Conservation (phyloP, 1,284 basidiomycete species). For the Melampsora americana region DNA sequence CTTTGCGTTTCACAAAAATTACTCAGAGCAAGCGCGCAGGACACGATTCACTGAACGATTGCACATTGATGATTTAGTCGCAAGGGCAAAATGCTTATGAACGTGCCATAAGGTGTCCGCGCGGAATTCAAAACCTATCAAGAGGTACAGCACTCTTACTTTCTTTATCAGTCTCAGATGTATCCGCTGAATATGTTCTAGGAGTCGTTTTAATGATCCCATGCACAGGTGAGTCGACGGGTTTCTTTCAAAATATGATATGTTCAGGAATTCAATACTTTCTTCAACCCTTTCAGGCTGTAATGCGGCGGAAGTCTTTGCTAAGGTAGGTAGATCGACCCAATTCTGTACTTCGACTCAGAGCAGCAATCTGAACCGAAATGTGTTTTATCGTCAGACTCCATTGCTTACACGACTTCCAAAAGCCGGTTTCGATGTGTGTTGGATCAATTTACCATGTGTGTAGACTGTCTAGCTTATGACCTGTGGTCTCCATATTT, state of each 20-base stretch:
- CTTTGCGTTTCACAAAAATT: too few species aligned
- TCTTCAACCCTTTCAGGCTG: background rate
- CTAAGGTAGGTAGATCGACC: background rate
- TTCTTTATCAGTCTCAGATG: background rate
- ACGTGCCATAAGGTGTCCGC: slow-evolving; percentile 17
- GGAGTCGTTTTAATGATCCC: slow-evolving; percentile 33
- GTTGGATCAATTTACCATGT: slow-evolving; percentile 52
- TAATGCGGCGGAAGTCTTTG: background rate
- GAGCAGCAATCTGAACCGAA: background rate
- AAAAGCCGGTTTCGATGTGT: slow-evolving; percentile 51
- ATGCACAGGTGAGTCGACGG: slow-evolving; percentile 16
- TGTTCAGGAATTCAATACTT: background rate
- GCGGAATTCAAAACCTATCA: background rate
- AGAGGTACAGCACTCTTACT: background rate
- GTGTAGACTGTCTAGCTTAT: too few species aligned
- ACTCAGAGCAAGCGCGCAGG: too few species aligned
- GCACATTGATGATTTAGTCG: background rate
- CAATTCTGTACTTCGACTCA: background rate
- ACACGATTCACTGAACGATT: too few species aligned
- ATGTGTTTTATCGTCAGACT: slow-evolving; percentile 39
- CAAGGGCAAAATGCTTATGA: slow-evolving; percentile 24
- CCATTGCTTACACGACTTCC: slow-evolving; percentile 48
- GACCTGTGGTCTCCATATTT: too few species aligned
- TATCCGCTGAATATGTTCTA: background rate
- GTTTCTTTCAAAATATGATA: background rate